A percentile compares a stretch with the other conserved stretches of the same genome.
phyloP scores from a whole-genome alignment of 75 land plant genomes.

The Cunninghamia lanceolata region DNA sequence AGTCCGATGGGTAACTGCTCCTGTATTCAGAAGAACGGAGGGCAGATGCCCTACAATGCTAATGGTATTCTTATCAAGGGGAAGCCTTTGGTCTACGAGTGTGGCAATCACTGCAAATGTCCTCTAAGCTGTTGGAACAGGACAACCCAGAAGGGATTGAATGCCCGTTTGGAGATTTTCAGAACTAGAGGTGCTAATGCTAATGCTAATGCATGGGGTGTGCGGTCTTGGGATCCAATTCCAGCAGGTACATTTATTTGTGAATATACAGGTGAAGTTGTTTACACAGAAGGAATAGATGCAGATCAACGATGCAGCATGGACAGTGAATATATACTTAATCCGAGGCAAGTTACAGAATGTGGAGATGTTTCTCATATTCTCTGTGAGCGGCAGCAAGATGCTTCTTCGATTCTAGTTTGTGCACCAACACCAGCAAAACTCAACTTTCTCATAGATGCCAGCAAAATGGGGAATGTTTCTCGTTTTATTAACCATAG shows the following conservation, averaged over 20 bases:
- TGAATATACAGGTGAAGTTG: conserved; percentile 68
- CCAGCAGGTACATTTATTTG: conserved; percentile 74
- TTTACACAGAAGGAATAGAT: conserved; percentile 33
- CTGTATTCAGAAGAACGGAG: conserved; percentile 57
- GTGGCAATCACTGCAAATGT: conserved; percentile 56
- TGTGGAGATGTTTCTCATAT: conserved; percentile 54
- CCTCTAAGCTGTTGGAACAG: conserved; percentile 54
- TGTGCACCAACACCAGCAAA: conserved; percentile 6
- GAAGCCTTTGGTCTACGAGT: conserved; percentile 66
- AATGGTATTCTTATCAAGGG: conserved; percentile 51
- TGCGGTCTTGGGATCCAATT: conserved; percentile 79
- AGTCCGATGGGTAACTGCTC: not conserved
- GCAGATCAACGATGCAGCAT: conserved; percentile 1
- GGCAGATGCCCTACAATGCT: conserved; percentile 62
- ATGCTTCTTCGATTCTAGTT: conserved; percentile 22
- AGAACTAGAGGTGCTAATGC: conserved; percentile 25
- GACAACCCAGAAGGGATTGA: conserved; percentile 51
- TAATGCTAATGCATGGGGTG: conserved; percentile 78
- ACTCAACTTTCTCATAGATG: conserved; percentile 40
- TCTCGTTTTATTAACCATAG: conserved; percentile 86
- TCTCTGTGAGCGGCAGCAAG: conserved; percentile 17
- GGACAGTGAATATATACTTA: conserved; percentile 43
- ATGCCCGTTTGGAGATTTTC: conserved; percentile 62
- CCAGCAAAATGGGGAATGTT: conserved; percentile 60
- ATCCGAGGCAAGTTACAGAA: conserved; percentile 50